phyloP scores from a whole-genome alignment of 331 rosid species.

The Spiraea crenata region DNA sequence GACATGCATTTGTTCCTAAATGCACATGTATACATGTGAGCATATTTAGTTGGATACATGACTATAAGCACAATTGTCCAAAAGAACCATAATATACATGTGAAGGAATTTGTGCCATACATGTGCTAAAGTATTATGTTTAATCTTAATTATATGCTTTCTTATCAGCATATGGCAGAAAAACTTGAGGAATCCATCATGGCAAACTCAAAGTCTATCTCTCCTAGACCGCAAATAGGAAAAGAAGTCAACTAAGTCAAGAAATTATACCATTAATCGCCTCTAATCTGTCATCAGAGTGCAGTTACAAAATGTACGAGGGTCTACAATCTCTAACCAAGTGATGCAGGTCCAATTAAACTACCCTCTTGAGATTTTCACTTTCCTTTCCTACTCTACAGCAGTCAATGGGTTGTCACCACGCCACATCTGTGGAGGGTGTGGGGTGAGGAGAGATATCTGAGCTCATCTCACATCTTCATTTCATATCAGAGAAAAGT shows the following conservation, averaged over 20 bases:
- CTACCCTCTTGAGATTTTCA: no score
- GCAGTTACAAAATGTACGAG: slow-evolving; percentile 1
- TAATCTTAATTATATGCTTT: not conserved
- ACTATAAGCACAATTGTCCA: slow-evolving; percentile 10
- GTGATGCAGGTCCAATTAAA: not conserved
- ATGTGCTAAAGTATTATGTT: not conserved
- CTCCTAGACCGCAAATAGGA: no score
- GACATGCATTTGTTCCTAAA: slow-evolving; percentile 7
- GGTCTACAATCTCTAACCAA: not conserved
- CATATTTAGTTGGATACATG: not conserved
- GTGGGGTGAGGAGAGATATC: not conserved
- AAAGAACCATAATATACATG: slow-evolving; percentile 9
- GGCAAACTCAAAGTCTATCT: not conserved
- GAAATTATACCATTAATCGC: not conserved
- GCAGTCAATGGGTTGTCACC: not conserved
- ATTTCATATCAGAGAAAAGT: not conserved
- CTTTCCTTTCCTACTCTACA: not conserved
- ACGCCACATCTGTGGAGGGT: not conserved
- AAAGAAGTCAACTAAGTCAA: no score
- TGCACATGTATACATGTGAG: slow-evolving; percentile 23
- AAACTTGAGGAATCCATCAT: not conserved
- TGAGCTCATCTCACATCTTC: not conserved
- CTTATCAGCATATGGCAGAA: not conserved
- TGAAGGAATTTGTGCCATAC: slow-evolving; percentile 3
- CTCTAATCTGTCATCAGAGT: not conserved